These are phyloP conservation scores for Saprolegnia parasitica DNA, from an alignment of 352 stramenopile species.

Conservation along the genomic window DNA sequence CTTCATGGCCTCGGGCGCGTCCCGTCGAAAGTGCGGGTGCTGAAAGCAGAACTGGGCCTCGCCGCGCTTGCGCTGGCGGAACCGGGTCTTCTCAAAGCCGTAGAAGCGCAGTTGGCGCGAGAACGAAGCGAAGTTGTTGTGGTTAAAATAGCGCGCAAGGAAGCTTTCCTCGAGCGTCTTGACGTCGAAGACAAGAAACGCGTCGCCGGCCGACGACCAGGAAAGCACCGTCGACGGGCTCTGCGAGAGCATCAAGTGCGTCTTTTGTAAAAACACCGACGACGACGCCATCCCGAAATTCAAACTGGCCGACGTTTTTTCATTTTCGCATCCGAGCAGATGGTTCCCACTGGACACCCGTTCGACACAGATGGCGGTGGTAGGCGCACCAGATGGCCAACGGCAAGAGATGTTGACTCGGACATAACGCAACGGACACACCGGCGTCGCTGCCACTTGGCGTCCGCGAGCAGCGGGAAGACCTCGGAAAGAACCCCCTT, in stretches of 20 bases:
- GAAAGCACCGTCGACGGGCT: neutral
- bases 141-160: conserved; percentile 17
- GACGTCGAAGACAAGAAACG: conserved; percentile 18
- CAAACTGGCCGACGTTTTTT: neutral
- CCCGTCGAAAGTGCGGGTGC: conserved; percentile 10
- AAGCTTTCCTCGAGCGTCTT: neutral
- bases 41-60: neutral
- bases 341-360: neutral
- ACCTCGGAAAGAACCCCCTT: too few species aligned
- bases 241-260: neutral
- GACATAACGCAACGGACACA: neutral
- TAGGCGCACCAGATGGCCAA: too few species aligned
- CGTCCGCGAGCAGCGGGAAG: neutral
- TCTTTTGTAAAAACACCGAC: neutral
- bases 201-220: neutral
- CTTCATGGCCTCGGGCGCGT: conserved; percentile 7
- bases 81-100: conserved; percentile 19
- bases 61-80: neutral
- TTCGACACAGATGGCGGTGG: too few species aligned
- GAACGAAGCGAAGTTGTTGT: conserved; percentile 27
- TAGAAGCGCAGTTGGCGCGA: conserved; percentile 17
- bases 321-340: neutral
- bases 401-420: too few species aligned
- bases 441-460: neutral
- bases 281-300: neutral